Percentiles rank a stretch among this genome's conserved stretches.
phyloP scores from a whole-genome alignment of 768 basidiomycete genomes.

The Lentinula sp. region DNA sequence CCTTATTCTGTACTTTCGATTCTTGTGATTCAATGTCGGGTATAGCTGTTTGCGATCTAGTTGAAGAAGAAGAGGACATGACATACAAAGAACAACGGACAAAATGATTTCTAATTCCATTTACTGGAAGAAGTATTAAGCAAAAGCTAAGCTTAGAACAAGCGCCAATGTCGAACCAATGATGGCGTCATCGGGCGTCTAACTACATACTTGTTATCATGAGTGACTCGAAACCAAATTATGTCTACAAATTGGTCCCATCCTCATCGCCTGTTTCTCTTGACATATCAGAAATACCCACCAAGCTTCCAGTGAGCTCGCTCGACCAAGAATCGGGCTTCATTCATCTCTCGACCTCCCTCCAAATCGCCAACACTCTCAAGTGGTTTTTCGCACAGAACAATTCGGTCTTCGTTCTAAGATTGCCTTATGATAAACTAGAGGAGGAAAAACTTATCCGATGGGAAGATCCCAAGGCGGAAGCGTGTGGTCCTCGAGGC shows the following conservation, averaged over 20 bases:
- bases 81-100: not conserved
- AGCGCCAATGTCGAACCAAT: not conserved
- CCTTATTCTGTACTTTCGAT: not conserved
- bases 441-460: constrained; percentile 25
- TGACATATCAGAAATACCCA: constrained; percentile 29
- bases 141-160: not conserved
- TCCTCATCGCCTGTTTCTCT: constrained; percentile 19
- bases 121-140: not conserved
- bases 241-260: constrained; percentile 58
- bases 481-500: constrained; percentile 36
- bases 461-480: constrained; percentile 43
- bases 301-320: constrained; percentile 39
- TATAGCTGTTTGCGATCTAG: not conserved
- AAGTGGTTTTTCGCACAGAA: constrained; percentile 37
- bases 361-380: constrained; percentile 42
- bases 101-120: not conserved
- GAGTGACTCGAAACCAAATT: constrained; percentile 28
- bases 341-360: constrained; percentile 51
- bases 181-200: not conserved
- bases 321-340: constrained; percentile 43
- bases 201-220: not conserved
- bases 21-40: not conserved
- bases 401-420: constrained; percentile 33
- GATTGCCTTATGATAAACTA: constrained; percentile 33
- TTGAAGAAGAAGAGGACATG: not conserved